Base-by-base conservation (phyloP, 1,139 yeast genomes). In the Pichia sp. region DNA sequence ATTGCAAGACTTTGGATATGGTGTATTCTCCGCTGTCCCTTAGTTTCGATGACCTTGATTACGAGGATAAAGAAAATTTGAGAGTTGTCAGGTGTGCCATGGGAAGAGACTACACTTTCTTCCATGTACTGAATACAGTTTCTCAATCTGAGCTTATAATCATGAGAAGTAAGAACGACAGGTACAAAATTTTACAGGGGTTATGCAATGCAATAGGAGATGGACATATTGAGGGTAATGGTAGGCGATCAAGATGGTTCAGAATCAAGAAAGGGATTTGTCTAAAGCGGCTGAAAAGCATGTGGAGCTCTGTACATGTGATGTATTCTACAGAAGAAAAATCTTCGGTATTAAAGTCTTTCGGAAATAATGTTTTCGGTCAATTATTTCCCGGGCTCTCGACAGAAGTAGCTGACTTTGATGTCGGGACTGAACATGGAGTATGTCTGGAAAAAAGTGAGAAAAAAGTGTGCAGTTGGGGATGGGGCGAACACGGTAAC, bases 401-500 rank as follows among this genome's bases (percentile, higher is more conserved):
- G 31, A 8, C 4, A n/a, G 6, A 10, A 8, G n/a, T 47, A 1
- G 57, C 50, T 6, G 48, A 47, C 0, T 72, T 74, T 55, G 75
- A 75, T 0, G 76, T 81, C 2, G 99, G 99, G 1, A 89, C 96
- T 65, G 99, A 93, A 65, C 99, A 93, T 68, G 95, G 95, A 0
- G 65, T 89, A 26, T 67, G 81, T 2, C 60, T 76, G 1, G 50
- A 65, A 0, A 58, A 65, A 1, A 16, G 72, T 11, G 16, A 8
- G 4, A 57, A 58, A 48, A 57, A 61, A 5, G 83, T 88, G 0
- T 73, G 66, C 54, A 79, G 92, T 3, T 93, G 98, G 98, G 99
- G 99, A 0, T 93, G 99, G 99, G 97, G 97, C 30, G 99, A 93
- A 67, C 99, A 93, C 67, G 98, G 99, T 0, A 93, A 93, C 66